Percentiles rank a stretch among this genome's conserved stretches.
Evolutionary conservation across 306 rosid species (phyloP).

Genomic region (Pueraria montana): DNA sequence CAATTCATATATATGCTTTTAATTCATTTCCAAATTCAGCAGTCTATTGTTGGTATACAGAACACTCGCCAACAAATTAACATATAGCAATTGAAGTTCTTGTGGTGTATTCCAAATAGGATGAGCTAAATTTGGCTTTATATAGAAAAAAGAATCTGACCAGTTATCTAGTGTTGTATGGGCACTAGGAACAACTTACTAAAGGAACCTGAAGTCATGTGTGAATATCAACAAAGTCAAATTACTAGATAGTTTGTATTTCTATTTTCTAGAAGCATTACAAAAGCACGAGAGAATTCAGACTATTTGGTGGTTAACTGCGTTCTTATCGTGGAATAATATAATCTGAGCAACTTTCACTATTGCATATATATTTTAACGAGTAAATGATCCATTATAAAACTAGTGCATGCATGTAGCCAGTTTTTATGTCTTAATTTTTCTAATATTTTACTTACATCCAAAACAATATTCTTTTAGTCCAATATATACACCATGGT

Average conservation of each 20-base stretch:
- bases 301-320: slow-evolving; percentile 3
- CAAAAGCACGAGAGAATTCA: neutral
- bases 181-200: neutral
- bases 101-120: neutral
- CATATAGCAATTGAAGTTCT: neutral
- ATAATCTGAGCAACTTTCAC: neutral
- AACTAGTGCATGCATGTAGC: neutral
- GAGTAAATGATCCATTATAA: neutral
- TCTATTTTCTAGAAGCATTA: slow-evolving; percentile 2
- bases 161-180: neutral
- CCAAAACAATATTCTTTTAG: neutral
- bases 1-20: too few relatives aligned
- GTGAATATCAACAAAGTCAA: neutral
- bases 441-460: neutral
- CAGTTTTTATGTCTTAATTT: neutral
- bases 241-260: neutral
- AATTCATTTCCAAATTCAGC: neutral
- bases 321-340: neutral
- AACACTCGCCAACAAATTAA: neutral
- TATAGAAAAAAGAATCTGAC: neutral
- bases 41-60: neutral
- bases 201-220: neutral
- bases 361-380: neutral
- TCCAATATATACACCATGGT: neutral
- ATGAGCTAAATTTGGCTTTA: neutral